Base-by-base conservation (phyloP, 345 rosid genomes). In the Ricinus communis region DNA sequence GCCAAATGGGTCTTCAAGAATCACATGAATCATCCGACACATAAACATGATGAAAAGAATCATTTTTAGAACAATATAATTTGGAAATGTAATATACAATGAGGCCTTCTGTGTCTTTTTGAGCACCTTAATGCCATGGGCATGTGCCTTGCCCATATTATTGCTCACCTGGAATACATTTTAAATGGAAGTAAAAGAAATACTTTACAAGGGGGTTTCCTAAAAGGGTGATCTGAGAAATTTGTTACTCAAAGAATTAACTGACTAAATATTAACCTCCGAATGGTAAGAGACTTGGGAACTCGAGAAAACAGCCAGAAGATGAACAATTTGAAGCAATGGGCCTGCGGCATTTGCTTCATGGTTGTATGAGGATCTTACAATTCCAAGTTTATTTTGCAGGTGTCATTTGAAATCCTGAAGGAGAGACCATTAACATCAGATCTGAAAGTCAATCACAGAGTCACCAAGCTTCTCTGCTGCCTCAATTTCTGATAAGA, bases 371-470 rank as follows among this genome's bases (percentile, higher is more conserved):
- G 25, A 59, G 30, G 62, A 47, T 53, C 38, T 61, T 61, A 49
- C 19, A 49, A 47, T 18, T 27, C 15, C 36, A 47, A 2, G 53
- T 62, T 70, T 52, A 45, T 38, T 60, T 63, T 47, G 63, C 53
- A 51, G 36, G 67, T 50, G 40, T 16, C 33, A 28, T 62, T 67
- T 2, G 0, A 46, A 27, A 50, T 15, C 64, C 57, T 36, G 15
- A 14, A 72, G 16, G 21, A 27, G 40, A 31, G 70, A 57, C 61
- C 41, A 62, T 31, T 10, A 21, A 55, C 62, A 65, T 81, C 73
- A 89, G 80, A 89, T 89, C 76, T 89, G 83, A 65, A 87, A 89
- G 82, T 89, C 85, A 55, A 87, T 84, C 9, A 76, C 76, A 70
- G 84, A 82, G 80, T 65, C 72, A 15, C 82, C 80, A 22, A 63